phyloP scores from a whole-genome alignment of 495 filamentous ascomycete species.

The Podospora australis region DNA sequence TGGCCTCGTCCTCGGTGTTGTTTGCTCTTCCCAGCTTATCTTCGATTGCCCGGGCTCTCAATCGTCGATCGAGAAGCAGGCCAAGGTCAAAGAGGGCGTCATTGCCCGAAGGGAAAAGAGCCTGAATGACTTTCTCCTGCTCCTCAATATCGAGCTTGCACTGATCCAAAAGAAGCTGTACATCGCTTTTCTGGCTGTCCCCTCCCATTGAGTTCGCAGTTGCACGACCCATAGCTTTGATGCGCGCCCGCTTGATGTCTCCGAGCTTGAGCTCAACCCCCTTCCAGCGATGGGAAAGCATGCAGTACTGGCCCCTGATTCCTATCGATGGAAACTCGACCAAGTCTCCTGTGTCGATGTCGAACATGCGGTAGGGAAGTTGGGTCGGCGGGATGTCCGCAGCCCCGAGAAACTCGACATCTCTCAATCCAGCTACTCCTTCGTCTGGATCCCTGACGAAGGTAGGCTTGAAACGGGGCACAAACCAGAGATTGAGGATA shows the following conservation, averaged over 20 bases:
- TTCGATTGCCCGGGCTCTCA: slow-evolving; percentile 3
- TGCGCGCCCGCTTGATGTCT: slow-evolving; percentile 23
- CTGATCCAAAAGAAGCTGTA: slow-evolving; percentile 16
- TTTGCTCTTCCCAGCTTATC: slow-evolving; percentile 6
- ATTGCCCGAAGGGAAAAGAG: not conserved
- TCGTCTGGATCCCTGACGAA: slow-evolving; percentile 20
- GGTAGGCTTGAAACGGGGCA: slow-evolving; percentile 23
- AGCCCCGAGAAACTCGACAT: slow-evolving; percentile 22
- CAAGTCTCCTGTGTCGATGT: slow-evolving; percentile 38
- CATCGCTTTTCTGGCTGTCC: slow-evolving; percentile 3
- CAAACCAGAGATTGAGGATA: slow-evolving; percentile 26
- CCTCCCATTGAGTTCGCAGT: not conserved
- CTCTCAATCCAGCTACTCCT: slow-evolving; percentile 7
- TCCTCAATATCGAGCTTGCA: slow-evolving; percentile 20
- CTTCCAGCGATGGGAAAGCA: slow-evolving; percentile 45
- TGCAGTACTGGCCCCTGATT: slow-evolving; percentile 34
- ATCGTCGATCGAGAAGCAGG: slow-evolving; percentile 5
- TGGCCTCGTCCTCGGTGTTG: slow-evolving; percentile 1
- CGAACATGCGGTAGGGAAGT: slow-evolving; percentile 38
- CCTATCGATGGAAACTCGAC: slow-evolving; percentile 26
- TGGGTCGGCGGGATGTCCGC: slow-evolving; percentile 12
- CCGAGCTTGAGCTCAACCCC: slow-evolving; percentile 33
- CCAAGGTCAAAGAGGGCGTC: slow-evolving; percentile 3
- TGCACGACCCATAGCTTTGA: slow-evolving; percentile 5
- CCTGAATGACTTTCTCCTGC: slow-evolving; percentile 18